These are phyloP conservation scores for Cyphellophora attinorum DNA, from an alignment of 2,329 filamentous ascomycete species.

Conservation along the genomic window DNA sequence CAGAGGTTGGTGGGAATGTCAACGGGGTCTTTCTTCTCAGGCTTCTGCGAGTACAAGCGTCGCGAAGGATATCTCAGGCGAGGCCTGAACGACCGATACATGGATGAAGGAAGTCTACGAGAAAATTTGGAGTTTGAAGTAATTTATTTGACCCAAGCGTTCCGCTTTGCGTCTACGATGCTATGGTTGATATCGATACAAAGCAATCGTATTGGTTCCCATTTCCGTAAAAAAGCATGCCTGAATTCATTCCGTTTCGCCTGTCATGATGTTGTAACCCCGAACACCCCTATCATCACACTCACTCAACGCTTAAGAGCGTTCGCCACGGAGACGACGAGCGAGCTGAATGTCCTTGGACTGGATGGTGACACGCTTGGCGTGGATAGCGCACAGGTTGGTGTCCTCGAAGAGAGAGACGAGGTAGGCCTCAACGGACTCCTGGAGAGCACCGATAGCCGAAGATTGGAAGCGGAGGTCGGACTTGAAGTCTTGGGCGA, in stretches of 20 bases:
- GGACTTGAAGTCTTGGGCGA: conserved; percentile 90
- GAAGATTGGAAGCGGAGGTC: conserved; percentile 97
- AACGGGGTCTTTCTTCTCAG: conserved; percentile 13
- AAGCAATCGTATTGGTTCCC: too few species aligned
- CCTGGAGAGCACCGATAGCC: conserved; percentile 92
- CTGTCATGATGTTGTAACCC: too few species aligned
- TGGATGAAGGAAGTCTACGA: background rate
- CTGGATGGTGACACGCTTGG: conserved; percentile 97
- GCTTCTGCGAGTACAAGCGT: too few species aligned
- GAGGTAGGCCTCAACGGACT: conserved; percentile 97
- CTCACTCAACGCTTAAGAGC: conserved; percentile 51
- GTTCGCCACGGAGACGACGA: conserved; percentile 87
- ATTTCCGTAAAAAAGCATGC: too few species aligned
- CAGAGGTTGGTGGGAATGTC: conserved; percentile 17
- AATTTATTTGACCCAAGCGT: background rate
- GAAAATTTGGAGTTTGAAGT: too few species aligned
- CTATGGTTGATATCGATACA: too few species aligned
- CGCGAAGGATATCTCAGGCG: too few species aligned
- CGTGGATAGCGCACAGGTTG: conserved; percentile 97
- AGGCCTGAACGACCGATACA: too few species aligned
- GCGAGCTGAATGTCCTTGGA: conserved; percentile 94
- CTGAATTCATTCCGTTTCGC: too few species aligned
- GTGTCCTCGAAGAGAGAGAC: conserved; percentile 98
- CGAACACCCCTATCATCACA: too few species aligned
- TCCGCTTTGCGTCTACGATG: too few species aligned